A percentile compares a stretch with the other conserved stretches of the same genome.
phyloP scores from a whole-genome alignment of 306 rosid species.

The Prunus kanzakura region DNA sequence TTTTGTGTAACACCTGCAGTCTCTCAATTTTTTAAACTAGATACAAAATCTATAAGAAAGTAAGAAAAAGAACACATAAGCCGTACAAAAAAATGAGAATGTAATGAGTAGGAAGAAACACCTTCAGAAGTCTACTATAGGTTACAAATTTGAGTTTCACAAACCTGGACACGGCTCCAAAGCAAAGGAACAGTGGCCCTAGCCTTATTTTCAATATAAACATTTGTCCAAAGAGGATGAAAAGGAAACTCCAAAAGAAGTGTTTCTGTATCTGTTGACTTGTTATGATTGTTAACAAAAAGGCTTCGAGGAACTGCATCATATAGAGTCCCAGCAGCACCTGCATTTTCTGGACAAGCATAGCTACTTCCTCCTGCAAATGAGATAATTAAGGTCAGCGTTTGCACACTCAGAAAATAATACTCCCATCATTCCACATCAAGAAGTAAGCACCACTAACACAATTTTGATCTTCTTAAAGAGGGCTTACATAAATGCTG shows the following conservation, averaged over 20 bases:
- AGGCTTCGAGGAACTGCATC: constrained; percentile 97
- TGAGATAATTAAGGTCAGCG: constrained; percentile 15
- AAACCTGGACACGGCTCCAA: constrained; percentile 99
- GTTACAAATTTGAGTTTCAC: constrained; percentile 27
- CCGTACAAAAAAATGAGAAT: neutral
- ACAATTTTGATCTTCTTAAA: neutral
- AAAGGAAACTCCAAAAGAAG: constrained; percentile 95
- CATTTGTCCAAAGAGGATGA: constrained; percentile 95
- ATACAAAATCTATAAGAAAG: neutral
- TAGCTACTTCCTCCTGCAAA: constrained; percentile 84
- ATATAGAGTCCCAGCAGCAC: constrained; percentile 94
- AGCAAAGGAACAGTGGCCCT: constrained; percentile 96
- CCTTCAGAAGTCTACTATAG: neutral
- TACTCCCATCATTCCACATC: neutral
- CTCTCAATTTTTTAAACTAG: neutral
- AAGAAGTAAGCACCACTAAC: neutral
- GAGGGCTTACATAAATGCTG: neutral
- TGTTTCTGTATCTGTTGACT: constrained; percentile 85
- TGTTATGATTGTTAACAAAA: constrained; percentile 68
- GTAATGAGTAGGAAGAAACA: neutral
- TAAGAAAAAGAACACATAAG: neutral
- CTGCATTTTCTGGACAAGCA: constrained; percentile 84
- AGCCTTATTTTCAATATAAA: constrained; percentile 85
- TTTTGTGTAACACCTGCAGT: neutral
- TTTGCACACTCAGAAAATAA: too few species aligned